Base-by-base conservation (phyloP, 257 asterid genomes). In the Mentha longifolia region DNA sequence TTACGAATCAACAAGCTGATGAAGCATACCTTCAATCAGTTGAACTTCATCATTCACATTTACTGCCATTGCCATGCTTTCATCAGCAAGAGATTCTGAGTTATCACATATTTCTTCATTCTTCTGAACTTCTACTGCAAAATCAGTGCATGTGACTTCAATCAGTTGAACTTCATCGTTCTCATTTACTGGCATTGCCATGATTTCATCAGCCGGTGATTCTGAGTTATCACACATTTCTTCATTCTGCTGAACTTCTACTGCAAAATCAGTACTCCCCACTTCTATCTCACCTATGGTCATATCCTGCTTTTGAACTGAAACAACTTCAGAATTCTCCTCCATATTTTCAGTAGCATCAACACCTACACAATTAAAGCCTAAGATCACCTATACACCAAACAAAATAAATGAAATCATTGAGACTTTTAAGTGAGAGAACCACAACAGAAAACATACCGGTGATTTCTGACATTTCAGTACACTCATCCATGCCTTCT, bases 401-500 rank as follows among this genome's bases (percentile, higher is more conserved):
- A 41, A 25, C 12, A 12, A 28, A 22, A 39, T n/a, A 43, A 13
- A 64, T 13, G 14, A 63, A 60, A n/a, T 3, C 0, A 0, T 39
- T 20, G 1, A 19, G 20, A 35, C 22, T 0, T 35, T 35, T 17
- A 9, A 37, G 9, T 1, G 49, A 1, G 15, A 45, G 20, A 43
- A 42, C 20, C 4, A 17, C 49, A 31, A 16, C 4, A 22, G 59
- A 42, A 10, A 22, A 71, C 11, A n/a, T 86, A 90, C 98, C 92
- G 7, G 80, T 57, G 37, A 63, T 65, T 25, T 61, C 80, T 12
- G 80, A 66, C 19, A 54, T 19, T 73, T 82, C 81, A 30, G 70
- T 74, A 61, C 68, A 33, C 61, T 65, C 78, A 14, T 55, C 72
- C 30, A 58, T 13, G 35, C 68, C 59, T 30, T 35, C 74, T 31